Conservation (phyloP, 495 filamentous ascomycete species). For the Hyaloscypha hepaticicola region DNA sequence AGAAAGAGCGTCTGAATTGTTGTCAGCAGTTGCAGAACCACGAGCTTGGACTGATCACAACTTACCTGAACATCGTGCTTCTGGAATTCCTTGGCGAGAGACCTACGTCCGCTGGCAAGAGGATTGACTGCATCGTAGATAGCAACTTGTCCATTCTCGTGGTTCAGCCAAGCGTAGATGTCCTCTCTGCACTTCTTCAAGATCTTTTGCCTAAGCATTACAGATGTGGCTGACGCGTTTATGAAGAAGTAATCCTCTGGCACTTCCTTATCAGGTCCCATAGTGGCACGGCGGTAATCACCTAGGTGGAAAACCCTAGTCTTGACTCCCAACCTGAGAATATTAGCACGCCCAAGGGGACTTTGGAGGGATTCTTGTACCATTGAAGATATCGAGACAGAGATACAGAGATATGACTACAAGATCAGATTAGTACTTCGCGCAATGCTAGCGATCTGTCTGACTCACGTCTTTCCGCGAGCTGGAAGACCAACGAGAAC, state of each 20-base stretch:
- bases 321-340: constrained; percentile 87
- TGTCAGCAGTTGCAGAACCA: constrained; percentile 9
- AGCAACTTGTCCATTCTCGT: constrained; percentile 97
- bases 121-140: constrained; percentile 99
- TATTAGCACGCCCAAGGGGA: constrained; percentile 20
- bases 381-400: constrained; percentile 93
- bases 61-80: constrained; percentile 90
- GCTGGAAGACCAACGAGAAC: constrained; percentile 95
- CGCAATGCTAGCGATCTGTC: background rate
- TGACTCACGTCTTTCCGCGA: constrained; percentile 86
- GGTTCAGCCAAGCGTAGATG: constrained; percentile 91
- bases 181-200: constrained; percentile 97
- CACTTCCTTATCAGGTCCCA: constrained; percentile 81
- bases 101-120: constrained; percentile 74
- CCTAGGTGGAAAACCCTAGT: constrained; percentile 96
- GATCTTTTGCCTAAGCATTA: constrained; percentile 92
- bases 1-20: constrained; percentile 81
- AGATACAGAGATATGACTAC: constrained; percentile 90
- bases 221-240: constrained; percentile 83
- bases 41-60: background rate
- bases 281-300: constrained; percentile 90
- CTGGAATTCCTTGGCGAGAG: constrained; percentile 91
- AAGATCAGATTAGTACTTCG: constrained; percentile 28
- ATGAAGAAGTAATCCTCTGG: constrained; percentile 98
- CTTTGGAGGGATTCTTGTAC: constrained; percentile 44